Conservation (phyloP, 2,329 filamentous ascomycete genomes). For the Epichloe uncinata region DNA sequence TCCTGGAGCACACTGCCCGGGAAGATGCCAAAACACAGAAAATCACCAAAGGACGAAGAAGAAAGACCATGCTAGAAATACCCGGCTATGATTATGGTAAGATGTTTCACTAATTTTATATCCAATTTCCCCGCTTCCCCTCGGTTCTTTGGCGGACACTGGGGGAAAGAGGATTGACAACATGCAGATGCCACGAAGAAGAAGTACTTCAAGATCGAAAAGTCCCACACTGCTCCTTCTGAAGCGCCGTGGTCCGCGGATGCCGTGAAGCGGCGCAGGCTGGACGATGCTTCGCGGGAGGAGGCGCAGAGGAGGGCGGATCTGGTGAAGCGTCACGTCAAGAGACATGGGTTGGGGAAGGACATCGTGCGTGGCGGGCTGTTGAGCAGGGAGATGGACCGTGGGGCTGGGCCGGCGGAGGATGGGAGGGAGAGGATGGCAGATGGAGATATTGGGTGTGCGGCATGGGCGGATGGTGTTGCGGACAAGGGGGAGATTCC, state of each 20-base stretch:
- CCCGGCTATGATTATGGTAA: constrained; percentile 6
- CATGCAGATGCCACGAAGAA: constrained; percentile 40
- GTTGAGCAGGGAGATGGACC: constrained; percentile 17
- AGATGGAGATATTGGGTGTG: constrained; percentile 15
- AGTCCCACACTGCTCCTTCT: constrained; percentile 36
- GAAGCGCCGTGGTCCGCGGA: constrained; percentile 41
- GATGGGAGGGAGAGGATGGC: constrained; percentile 12
- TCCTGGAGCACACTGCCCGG: too few species aligned
- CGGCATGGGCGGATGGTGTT: constrained; percentile 26
- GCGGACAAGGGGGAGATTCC: constrained; percentile 28
- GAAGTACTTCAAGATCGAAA: constrained; percentile 57
- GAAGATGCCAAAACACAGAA: not conserved
- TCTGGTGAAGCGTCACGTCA: constrained; percentile 24
- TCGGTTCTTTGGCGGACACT: too few species aligned
- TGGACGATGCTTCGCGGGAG: constrained; percentile 24
- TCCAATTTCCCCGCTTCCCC: not conserved
- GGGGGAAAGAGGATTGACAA: not conserved
- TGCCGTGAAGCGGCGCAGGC: constrained; percentile 42
- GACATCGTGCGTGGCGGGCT: constrained; percentile 20
- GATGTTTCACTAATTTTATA: not conserved
- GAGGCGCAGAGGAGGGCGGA: constrained; percentile 15
- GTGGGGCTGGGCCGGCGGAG: constrained; percentile 7
- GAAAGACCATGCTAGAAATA: constrained; percentile 2
- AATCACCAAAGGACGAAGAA: too few species aligned
- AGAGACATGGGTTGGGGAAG: constrained; percentile 20